Conservation (phyloP, 2,329 filamentous ascomycete genomes). For the Lachnum nothofagi region DNA sequence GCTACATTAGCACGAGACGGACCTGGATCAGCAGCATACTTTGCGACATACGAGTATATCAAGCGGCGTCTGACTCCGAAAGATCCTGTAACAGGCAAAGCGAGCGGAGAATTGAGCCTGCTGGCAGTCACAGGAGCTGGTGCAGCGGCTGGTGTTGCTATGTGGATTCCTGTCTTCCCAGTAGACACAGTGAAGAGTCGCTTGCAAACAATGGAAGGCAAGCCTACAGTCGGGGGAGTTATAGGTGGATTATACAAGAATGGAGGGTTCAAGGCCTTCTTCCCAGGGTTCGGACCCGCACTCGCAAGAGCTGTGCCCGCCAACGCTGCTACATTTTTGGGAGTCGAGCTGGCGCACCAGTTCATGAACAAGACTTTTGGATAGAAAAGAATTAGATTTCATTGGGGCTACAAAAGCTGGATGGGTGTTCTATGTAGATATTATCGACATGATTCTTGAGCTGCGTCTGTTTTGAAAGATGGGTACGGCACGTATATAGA, state of each 20-base stretch:
- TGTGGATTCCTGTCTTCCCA: conserved; percentile 99
- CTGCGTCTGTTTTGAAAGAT: neutral
- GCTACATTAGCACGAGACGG: conserved; percentile 94
- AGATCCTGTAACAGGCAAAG: conserved; percentile 66
- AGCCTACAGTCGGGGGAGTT: conserved; percentile 73
- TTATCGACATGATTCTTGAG: neutral
- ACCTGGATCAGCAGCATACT: conserved; percentile 89
- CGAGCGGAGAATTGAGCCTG: conserved; percentile 72
- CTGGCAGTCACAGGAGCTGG: conserved; percentile 80
- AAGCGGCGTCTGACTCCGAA: conserved; percentile 82
- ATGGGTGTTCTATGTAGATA: neutral
- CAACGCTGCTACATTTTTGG: conserved; percentile 91
- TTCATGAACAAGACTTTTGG: conserved; percentile 73
- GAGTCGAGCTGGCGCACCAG: conserved; percentile 78
- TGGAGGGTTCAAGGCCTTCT: conserved; percentile 87
- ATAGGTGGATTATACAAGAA: conserved; percentile 75
- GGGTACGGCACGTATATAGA: conserved; percentile 2
- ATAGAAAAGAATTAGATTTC: conserved; percentile 20
- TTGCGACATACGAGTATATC: conserved; percentile 93
- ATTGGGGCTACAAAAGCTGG: neutral
- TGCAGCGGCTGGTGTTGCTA: conserved; percentile 86
- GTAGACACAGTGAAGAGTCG: conserved; percentile 94
- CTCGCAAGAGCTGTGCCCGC: conserved; percentile 89
- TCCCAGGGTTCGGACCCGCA: conserved; percentile 91
- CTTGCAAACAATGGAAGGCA: conserved; percentile 84